Base-by-base conservation (phyloP, 495 filamentous ascomycete species). In the Elasticomyces elasticus region DNA sequence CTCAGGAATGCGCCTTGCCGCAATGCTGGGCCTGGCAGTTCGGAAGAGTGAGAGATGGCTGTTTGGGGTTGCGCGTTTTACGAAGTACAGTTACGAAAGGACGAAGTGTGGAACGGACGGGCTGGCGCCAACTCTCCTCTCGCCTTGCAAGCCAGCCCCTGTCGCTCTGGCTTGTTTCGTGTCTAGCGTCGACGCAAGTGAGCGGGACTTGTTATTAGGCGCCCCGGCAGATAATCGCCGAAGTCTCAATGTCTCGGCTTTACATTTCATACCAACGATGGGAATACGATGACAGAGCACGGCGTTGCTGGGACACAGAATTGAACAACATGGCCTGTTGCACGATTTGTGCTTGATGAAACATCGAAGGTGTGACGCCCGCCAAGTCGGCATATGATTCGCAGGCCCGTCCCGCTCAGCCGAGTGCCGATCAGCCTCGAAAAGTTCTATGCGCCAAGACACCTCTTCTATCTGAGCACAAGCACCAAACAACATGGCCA, bases 401-500 rank as follows among this genome's bases (percentile, higher is more conserved):
- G n/a, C n/a, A n/a, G n/a, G n/a, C n/a, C n/a, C n/a, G n/a, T n/a
- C 7, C 30, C 30, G 7, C 7, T 33, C 30, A 7, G 30, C 30
- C 30, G 30, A 33, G 4, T 40, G 4, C 35, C 35, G 35, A 40
- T 5, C 35, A 5, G 35, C 35, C 35, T 5, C 12, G 7, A 33
- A 33, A 7, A 33, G n/a, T n/a, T n/a, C n/a, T n/a, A n/a, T n/a
- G n/a, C n/a, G n/a, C n/a, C n/a, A n/a, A n/a, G n/a, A n/a, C n/a
- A n/a, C n/a, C n/a, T n/a, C 31, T 37, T 10, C 31, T 10, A 37
- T 37, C 10, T 10, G 10, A 10, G 31, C n/a, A 40, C 17, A 45
- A 43, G 11, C 9, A 45, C 31, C 11, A 6, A 48, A 22, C 12
- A 76, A 54, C 57, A 94, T 94, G 45, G 45, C 45, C 4, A 92